Conservation (phyloP, 2,329 filamentous ascomycete genomes). For the Grosmannia penicillata region DNA sequence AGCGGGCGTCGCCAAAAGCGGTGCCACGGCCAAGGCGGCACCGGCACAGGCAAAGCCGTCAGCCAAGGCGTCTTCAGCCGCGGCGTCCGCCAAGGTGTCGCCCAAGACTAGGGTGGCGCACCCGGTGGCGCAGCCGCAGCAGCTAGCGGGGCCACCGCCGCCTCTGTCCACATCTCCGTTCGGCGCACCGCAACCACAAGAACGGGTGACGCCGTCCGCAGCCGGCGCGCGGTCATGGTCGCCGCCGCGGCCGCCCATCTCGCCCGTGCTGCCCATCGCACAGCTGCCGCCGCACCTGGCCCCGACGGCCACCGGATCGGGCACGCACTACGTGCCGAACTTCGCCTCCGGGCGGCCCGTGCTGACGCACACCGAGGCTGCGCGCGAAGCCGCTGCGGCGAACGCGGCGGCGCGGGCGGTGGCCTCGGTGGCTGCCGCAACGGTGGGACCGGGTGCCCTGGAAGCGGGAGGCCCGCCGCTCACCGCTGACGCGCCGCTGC, state of each 20-base stretch:
- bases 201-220: too few species aligned
- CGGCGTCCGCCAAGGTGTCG: not conserved
- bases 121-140: too few species aligned
- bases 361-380: constrained; percentile 7
- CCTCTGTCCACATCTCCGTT: not conserved
- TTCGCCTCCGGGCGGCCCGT: constrained; percentile 9
- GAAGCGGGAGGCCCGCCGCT: not conserved
- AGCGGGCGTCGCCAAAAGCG: not conserved
- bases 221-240: constrained; percentile 22
- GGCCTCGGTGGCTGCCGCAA: not conserved
- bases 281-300: constrained; percentile 16
- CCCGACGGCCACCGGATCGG: constrained; percentile 19
- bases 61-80: not conserved
- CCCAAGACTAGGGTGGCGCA: too few species aligned
- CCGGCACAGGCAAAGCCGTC: not conserved
- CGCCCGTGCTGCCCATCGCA: constrained; percentile 33
- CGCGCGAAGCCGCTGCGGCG: constrained; percentile 5
- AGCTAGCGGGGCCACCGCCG: not conserved
- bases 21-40: not conserved
- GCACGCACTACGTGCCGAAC: constrained; percentile 10
- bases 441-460: not conserved
- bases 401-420: not conserved
- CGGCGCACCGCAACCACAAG: constrained; percentile 1
- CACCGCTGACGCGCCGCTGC: constrained; percentile 11
- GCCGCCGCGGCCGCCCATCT: constrained; percentile 34